Evolutionary conservation across 805 yeast species (phyloP).

Genomic region (Teunomyces stri): DNA sequence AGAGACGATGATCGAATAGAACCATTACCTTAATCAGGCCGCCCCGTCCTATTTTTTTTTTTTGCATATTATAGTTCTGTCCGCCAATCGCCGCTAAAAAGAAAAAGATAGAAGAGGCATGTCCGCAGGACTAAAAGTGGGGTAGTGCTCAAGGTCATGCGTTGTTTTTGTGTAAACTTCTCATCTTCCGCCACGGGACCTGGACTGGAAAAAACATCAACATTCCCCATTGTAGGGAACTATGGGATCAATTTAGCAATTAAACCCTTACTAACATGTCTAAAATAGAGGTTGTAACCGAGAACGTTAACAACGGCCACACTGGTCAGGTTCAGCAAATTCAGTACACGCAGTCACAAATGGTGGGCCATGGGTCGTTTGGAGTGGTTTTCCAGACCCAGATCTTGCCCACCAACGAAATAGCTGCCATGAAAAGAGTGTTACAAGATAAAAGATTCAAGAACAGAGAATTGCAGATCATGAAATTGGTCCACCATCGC

Average conservation of each 20-base stretch:
- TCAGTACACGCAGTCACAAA: conserved; percentile 76
- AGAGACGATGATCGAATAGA: not conserved
- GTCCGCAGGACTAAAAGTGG: conserved; percentile 2
- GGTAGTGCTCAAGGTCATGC: conserved; percentile 3
- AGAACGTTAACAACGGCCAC: conserved; percentile 69
- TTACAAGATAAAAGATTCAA: conserved; percentile 92
- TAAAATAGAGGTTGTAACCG: conserved; percentile 50
- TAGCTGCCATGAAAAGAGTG: conserved; percentile 94
- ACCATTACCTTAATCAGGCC: not conserved
- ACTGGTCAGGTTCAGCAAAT: conserved; percentile 61
- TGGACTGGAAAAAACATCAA: conserved; percentile 5
- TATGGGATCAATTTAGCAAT: not conserved
- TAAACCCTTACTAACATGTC: conserved; percentile 37
- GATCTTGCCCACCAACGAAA: conserved; percentile 67
- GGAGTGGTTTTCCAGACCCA: conserved; percentile 95
- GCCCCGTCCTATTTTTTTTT: not conserved
- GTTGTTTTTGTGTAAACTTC: conserved; percentile 2
- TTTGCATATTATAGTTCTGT: not conserved
- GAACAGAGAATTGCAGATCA: conserved; percentile 91
- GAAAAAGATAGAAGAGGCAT: not conserved
- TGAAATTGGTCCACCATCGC: conserved; percentile 84
- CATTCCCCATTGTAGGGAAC: not conserved
- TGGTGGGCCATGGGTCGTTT: conserved; percentile 99
- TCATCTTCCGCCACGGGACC: not conserved
- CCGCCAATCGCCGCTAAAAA: not conserved